phyloP scores from a whole-genome alignment of 306 rosid genomes.

The Pterocarpus macrocarpus region DNA sequence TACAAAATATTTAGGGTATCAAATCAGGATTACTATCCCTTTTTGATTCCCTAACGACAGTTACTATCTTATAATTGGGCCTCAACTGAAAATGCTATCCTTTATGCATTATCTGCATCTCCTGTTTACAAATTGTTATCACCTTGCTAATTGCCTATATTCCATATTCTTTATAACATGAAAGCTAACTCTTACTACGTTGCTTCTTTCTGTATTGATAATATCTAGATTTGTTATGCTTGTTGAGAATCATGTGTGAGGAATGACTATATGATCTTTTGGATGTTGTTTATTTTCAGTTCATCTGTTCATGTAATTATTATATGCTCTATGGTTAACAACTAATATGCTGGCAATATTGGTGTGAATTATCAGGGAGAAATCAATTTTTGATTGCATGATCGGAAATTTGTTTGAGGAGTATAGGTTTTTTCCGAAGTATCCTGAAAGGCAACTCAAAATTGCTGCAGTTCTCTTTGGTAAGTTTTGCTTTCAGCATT shows the following conservation, averaged over 20 bases:
- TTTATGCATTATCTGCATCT: too few relatives aligned
- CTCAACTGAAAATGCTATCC: too few relatives aligned
- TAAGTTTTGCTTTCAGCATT: conserved; percentile 56
- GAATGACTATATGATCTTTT: conserved; percentile 27
- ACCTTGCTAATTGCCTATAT: too few relatives aligned
- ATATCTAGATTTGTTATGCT: not conserved
- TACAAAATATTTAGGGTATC: too few relatives aligned
- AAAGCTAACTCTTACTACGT: too few relatives aligned
- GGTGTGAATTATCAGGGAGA: conserved; percentile 74
- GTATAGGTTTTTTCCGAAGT: conserved; percentile 92
- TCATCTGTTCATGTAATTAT: not conserved
- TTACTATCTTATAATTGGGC: too few relatives aligned
- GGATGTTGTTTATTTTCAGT: conserved; percentile 6
- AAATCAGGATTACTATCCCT: too few relatives aligned
- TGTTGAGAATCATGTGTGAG: not conserved
- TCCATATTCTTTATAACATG: too few relatives aligned
- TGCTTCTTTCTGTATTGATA: not conserved
- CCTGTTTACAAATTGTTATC: too few relatives aligned
- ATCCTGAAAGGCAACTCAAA: conserved; percentile 95
- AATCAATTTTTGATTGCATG: conserved; percentile 89
- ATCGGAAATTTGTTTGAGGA: conserved; percentile 93
- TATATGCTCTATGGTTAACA: conserved; percentile 10
- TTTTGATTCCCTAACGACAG: too few relatives aligned
- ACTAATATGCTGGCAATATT: conserved; percentile 32
- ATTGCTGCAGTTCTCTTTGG: conserved; percentile 96